A percentile compares a stretch with the other conserved stretches of the same genome.
phyloP scores from a whole-genome alignment of 1,284 basidiomycete genomes.

The Tilletiopsis washingtonensis region DNA sequence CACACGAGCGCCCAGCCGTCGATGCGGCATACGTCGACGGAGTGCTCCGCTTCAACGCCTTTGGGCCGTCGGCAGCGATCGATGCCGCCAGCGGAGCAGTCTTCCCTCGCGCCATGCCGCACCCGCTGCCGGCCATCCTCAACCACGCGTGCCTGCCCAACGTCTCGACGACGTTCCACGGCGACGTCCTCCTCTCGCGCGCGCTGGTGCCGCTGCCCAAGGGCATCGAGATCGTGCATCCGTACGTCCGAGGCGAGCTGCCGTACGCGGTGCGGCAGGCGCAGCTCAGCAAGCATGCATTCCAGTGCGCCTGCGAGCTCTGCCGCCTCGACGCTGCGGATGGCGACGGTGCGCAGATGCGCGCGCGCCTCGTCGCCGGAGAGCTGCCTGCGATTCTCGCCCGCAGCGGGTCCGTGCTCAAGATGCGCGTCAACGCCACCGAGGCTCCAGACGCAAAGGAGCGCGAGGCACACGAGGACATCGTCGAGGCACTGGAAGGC shows the following conservation, averaged over 20 bases:
- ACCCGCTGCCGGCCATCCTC: constrained; percentile 43
- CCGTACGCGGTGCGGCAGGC: constrained; percentile 25
- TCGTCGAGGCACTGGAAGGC: constrained; percentile 22
- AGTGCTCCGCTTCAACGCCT: constrained; percentile 45
- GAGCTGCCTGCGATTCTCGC: constrained; percentile 30
- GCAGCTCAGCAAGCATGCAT: constrained; percentile 42
- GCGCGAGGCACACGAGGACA: constrained; percentile 26
- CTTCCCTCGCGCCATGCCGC: constrained; percentile 40
- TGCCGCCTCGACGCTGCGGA: constrained; percentile 35
- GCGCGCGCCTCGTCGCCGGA: constrained; percentile 26
- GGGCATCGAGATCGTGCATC: constrained; percentile 45
- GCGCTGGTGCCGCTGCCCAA: constrained; percentile 30
- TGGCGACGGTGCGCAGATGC: constrained; percentile 15
- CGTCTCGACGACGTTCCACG: constrained; percentile 44
- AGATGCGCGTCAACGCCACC: constrained; percentile 2
- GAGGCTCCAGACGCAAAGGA: background rate
- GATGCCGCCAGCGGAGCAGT: background rate
- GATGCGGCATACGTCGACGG: constrained; percentile 42
- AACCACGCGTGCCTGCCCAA: constrained; percentile 46
- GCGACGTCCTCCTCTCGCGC: constrained; percentile 40
- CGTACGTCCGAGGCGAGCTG: constrained; percentile 42
- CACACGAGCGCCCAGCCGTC: constrained; percentile 1
- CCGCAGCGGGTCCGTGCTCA: constrained; percentile 32
- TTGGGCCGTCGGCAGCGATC: constrained; percentile 34
- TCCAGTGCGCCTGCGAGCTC: constrained; percentile 35